Base-by-base conservation (phyloP, 2,329 filamentous ascomycete genomes). In the Rachicladosporium sp. region DNA sequence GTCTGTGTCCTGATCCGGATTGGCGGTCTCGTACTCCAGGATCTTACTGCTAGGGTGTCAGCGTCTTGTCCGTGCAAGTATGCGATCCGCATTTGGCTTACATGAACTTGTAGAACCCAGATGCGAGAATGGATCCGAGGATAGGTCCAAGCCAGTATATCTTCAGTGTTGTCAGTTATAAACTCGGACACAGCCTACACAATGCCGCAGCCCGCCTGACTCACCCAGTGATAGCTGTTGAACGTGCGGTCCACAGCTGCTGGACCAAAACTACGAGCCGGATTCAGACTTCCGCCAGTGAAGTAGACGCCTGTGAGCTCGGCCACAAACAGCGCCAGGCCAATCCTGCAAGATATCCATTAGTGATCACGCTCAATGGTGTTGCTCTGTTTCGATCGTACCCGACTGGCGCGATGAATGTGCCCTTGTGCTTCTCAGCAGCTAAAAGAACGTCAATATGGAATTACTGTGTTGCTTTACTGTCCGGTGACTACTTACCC, bases 321-420 rank as follows among this genome's bases (percentile, higher is more conserved):
- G 21, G 64, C 61, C 35, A 69, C 58, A 51, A 70, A 70, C 0
- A 69, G 57, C 31, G 64, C 54, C 23, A 68, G 56, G 3, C 65
- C 65, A 38, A 67, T 67, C 11, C 41, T 38, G 13, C 44, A 33
- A 3, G 41, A 15, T 10, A 55, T 42, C 12, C 53, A 5, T 15
- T 10, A 15, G n/a, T 27, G 48, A 45, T 45, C 13, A 40, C 15
- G 15, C 15, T 19, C 15, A 19, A 19, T 19, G 15, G 15, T 19
- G 5, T 5, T 19, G 5, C 15, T 19, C 15, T 19, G 15, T 82
- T 57, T 1, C 80, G 23, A 27, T 27, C 82, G 48, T 87, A 54
- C 36, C 56, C 59, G 23, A 63, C 51, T 2, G 60, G 60, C 4
- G 64, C 64, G 37, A 67, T 61, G 44, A 64, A 66, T 3, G 63